A percentile compares a stretch with the other conserved stretches of the same genome.
Evolutionary conservation across 805 yeast species (phyloP).

Genomic region (Cyberlindnera nakhonratchasimensis): DNA sequence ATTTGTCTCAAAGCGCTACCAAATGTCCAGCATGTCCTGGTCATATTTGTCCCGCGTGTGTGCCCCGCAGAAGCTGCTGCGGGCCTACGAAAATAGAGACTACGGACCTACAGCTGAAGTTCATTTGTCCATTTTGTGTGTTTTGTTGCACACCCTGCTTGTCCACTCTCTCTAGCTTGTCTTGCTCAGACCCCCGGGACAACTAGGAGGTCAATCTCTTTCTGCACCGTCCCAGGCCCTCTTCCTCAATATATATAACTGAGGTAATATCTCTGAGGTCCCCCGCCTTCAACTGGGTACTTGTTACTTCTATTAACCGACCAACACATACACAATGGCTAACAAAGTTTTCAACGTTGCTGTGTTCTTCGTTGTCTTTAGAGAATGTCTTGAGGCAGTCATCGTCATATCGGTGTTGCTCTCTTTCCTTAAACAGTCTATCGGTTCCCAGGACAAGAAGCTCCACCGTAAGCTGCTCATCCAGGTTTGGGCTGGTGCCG

Average conservation of each 20-base stretch:
- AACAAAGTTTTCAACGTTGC: conserved; percentile 35
- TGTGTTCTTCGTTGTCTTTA: conserved; percentile 84
- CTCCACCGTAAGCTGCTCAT: conserved; percentile 59
- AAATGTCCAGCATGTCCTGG: no score
- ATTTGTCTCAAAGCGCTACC: no score
- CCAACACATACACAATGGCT: conserved; percentile 5
- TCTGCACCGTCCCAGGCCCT: background rate
- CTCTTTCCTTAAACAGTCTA: conserved; percentile 87
- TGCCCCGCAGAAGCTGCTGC: no score
- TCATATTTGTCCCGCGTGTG: no score
- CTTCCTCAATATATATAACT: conserved; percentile 1
- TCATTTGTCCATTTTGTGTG: no score
- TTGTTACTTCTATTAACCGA: background rate
- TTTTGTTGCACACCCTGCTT: no score
- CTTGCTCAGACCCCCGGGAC: no score
- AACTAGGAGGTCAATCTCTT: background rate
- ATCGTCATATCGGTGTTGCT: conserved; percentile 86
- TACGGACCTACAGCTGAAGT: no score
- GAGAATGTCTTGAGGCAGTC: conserved; percentile 93
- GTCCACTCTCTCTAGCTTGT: no score
- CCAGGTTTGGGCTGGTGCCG: conserved; percentile 88
- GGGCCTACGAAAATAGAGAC: no score
- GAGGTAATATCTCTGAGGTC: conserved; percentile 3
- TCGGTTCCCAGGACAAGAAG: conserved; percentile 49
- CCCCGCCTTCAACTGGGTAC: background rate